A percentile compares a stretch with the other conserved stretches of the same genome.
These are phyloP conservation scores for Tieghemiomyces parasiticus DNA, from an alignment of 192 early-diverging fungal genomes.

Conservation along the genomic window DNA sequence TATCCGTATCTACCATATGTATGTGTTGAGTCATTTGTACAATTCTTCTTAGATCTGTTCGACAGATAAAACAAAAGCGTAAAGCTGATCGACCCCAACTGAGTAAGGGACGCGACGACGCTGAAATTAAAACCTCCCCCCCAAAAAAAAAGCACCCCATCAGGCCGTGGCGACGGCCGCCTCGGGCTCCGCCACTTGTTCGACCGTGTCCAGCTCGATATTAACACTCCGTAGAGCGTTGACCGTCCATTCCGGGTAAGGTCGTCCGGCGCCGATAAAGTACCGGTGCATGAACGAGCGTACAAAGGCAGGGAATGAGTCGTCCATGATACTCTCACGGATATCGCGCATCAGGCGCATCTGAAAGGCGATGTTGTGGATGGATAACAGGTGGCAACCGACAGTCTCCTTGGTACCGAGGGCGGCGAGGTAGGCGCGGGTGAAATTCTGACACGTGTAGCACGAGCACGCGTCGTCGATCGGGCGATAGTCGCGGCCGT, in stretches of 20 bases:
- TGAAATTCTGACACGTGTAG: conserved; percentile 55
- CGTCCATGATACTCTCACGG: conserved; percentile 47
- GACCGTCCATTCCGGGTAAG: conserved; percentile 54
- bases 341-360: conserved; percentile 69
- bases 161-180: too few relatives aligned
- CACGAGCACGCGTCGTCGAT: conserved; percentile 69
- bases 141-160: too few relatives aligned
- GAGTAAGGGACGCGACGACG: too few relatives aligned
- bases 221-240: conserved; percentile 53
- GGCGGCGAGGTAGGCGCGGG: conserved; percentile 53
- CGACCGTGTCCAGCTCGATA: conserved; percentile 34
- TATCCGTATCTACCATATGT: too few relatives aligned
- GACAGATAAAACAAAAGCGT: too few relatives aligned
- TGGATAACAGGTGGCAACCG: conserved; percentile 62
- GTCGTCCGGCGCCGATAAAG: conserved; percentile 24
- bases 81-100: too few relatives aligned
- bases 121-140: too few relatives aligned
- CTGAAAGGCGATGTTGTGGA: conserved; percentile 79
- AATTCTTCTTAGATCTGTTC: too few relatives aligned
- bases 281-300: conserved; percentile 48
- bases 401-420: conserved; percentile 59
- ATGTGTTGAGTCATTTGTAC: too few relatives aligned
- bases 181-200: too few relatives aligned
- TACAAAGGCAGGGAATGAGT: conserved; percentile 52
- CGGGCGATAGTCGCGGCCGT: conserved; percentile 43